A percentile compares a stretch with the other conserved stretches of the same genome.
Evolutionary conservation across 148 eudicot species (phyloP).

Genomic region (Rhododendron henanense): DNA sequence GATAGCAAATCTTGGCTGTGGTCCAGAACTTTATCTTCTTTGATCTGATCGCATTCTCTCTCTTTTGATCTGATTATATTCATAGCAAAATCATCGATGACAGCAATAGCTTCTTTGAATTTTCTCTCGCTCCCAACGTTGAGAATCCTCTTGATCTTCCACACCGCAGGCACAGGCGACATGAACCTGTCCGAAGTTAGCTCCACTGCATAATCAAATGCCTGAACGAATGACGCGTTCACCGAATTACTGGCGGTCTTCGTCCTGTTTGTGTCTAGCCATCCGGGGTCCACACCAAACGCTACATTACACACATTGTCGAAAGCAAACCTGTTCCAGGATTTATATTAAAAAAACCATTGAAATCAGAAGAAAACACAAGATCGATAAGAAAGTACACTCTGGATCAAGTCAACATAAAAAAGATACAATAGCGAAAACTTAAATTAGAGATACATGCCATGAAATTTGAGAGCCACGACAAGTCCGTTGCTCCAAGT

Average conservation of each 20-base stretch:
- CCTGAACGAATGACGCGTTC: constrained; percentile 5
- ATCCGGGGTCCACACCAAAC: constrained; percentile 16
- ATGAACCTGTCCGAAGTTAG: constrained; percentile 12
- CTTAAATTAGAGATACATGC: not conserved
- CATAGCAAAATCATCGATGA: constrained; percentile 21
- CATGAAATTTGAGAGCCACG: not conserved
- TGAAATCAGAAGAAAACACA: not conserved
- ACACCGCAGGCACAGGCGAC: constrained; percentile 14
- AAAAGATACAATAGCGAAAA: not conserved
- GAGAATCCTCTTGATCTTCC: constrained; percentile 24
- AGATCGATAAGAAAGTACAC: no score
- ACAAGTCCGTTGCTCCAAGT: not conserved
- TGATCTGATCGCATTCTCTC: not conserved
- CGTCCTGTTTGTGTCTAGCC: not conserved
- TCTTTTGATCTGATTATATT: constrained; percentile 21
- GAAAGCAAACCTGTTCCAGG: constrained; percentile 32
- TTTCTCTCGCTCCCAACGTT: constrained; percentile 24
- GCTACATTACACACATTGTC: constrained; percentile 34
- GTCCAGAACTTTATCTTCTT: constrained; percentile 6
- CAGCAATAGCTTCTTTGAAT: constrained; percentile 15
- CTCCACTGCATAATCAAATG: constrained; percentile 21
- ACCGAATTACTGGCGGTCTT: not conserved
- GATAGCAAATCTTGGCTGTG: constrained; percentile 11
- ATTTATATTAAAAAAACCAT: not conserved
- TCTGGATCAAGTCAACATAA: not conserved